These are phyloP conservation scores for Neckera pumila DNA, from an alignment of 225 moss, liverwort and hornwort genomes.

Conservation along the genomic window DNA sequence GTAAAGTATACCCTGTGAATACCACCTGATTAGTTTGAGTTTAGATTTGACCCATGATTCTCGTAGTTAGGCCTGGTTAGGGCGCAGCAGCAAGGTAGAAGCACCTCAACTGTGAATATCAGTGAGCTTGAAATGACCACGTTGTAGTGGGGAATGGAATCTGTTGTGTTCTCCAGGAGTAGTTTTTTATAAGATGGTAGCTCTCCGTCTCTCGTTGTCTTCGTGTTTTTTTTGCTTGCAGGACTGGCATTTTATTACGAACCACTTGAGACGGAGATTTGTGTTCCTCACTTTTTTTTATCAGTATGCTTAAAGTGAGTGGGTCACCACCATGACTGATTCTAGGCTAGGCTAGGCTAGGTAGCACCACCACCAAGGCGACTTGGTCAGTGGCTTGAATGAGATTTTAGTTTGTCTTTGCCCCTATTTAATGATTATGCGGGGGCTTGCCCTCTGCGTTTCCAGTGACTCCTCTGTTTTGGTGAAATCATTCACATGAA, in stretches of 20 bases:
- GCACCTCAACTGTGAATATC: conserved; percentile 32
- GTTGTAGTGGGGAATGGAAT: background rate
- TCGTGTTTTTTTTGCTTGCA: background rate
- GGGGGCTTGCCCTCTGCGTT: conserved; percentile 1
- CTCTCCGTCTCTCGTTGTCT: background rate
- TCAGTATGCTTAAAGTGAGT: background rate
- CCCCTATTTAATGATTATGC: background rate
- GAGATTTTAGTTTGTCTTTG: conserved; percentile 19
- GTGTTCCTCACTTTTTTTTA: conserved; percentile 14
- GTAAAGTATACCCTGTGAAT: conserved; percentile 40
- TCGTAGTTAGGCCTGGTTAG: conserved; percentile 1
- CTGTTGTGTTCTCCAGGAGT: background rate
- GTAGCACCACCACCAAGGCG: background rate
- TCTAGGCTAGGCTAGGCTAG: background rate
- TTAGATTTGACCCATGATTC: conserved; percentile 1
- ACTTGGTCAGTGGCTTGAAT: background rate
- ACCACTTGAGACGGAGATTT: background rate
- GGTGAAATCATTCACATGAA: background rate
- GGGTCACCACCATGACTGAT: background rate
- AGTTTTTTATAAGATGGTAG: background rate
- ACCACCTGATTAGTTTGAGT: conserved; percentile 2
- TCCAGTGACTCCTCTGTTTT: background rate
- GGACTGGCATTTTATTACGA: background rate
- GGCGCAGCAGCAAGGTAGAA: background rate
- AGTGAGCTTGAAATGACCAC: conserved; percentile 5